Evolutionary conservation across 441 rosid species (phyloP).

Genomic region (Pelargonium fulgidum): DNA sequence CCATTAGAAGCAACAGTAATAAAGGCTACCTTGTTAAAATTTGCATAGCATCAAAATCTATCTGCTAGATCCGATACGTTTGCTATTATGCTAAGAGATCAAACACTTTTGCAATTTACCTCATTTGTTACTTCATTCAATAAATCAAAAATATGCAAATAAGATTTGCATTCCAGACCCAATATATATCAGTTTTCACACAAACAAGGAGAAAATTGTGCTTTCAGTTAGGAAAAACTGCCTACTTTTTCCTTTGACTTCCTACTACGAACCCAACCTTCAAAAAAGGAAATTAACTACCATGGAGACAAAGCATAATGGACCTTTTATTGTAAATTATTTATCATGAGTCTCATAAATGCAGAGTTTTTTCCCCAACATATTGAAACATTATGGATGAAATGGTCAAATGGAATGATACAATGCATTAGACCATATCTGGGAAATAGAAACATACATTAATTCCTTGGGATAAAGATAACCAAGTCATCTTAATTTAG

Average conservation of each 20-base stretch:
- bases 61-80: not conserved
- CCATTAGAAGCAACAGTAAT: not conserved
- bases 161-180: not conserved
- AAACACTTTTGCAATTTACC: not conserved
- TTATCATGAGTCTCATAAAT: not conserved
- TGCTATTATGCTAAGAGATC: not conserved
- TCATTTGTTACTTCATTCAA: not conserved
- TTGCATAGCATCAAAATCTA: constrained; percentile 2
- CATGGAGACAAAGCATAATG: not conserved
- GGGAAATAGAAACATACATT: not conserved
- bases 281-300: not conserved
- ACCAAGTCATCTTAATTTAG: not conserved
- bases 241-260: not conserved
- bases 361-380: not conserved
- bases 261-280: not conserved
- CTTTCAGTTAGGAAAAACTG: not conserved
- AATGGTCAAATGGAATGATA: not conserved
- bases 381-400: not conserved
- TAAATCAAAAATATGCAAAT: not conserved
- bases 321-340: not conserved
- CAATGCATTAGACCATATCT: not conserved
- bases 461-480: not conserved
- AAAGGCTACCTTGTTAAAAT: not conserved
- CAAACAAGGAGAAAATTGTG: not conserved
- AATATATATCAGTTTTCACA: not conserved